Conservation (phyloP, 805 yeast species). For the Priceomyces medius region DNA sequence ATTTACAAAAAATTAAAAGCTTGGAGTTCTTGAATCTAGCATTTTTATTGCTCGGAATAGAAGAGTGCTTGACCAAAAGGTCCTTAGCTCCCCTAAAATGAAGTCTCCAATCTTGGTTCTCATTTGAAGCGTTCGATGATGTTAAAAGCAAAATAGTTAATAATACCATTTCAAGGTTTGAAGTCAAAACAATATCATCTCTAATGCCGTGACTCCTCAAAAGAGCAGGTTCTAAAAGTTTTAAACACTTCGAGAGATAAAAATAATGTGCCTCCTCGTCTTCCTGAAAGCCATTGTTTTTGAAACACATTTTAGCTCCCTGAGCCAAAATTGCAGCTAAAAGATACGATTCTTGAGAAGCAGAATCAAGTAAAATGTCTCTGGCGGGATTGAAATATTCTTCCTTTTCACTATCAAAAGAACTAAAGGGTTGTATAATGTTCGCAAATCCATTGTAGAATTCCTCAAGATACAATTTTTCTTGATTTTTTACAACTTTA, state of each 20-base stretch:
- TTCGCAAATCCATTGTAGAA: conserved; percentile 36
- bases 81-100: conserved; percentile 68
- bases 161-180: conserved; percentile 62
- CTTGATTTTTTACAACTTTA: conserved; percentile 23
- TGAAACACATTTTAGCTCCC: conserved; percentile 59
- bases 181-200: conserved; percentile 32
- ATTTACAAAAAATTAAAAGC: conserved; percentile 50
- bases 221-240: conserved; percentile 49
- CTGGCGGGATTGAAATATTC: conserved; percentile 50
- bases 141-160: conserved; percentile 65
- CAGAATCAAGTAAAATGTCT: conserved; percentile 59
- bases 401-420: conserved; percentile 26
- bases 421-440: conserved; percentile 36
- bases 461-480: conserved; percentile 31
- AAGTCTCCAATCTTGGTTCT: conserved; percentile 60
- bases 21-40: conserved; percentile 24
- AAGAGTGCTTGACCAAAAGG: conserved; percentile 44
- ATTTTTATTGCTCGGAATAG: conserved; percentile 20
- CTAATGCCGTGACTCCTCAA: conserved; percentile 8
- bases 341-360: conserved; percentile 56
- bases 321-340: conserved; percentile 68
- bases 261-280: conserved; percentile 65
- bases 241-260: conserved; percentile 61
- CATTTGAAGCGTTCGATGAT: conserved; percentile 54
- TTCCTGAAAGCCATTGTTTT: conserved; percentile 41